A percentile compares a stretch with the other conserved stretches of the same genome.
Conservation (phyloP, 2,329 filamentous ascomycete genomes). For the Monilinia fructigena region DNA sequence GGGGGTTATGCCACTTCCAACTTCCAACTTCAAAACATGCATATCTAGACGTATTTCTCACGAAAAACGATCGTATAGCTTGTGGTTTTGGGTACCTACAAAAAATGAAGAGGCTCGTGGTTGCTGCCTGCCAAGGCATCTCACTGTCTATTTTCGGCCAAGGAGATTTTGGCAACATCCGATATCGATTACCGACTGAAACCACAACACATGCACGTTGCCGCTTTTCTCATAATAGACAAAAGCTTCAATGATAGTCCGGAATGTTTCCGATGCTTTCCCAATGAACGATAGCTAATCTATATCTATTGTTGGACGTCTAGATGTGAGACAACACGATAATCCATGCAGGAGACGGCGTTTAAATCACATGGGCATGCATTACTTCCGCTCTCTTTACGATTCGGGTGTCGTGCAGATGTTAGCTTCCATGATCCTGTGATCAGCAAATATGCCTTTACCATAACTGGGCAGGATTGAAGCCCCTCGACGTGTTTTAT, state of each 20-base stretch:
- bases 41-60: too few relatives aligned
- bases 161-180: not conserved
- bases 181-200: not conserved
- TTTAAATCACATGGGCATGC: not conserved
- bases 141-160: not conserved
- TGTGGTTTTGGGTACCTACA: not conserved
- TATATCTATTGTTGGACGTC: not conserved
- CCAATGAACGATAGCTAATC: not conserved
- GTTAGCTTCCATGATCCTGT: not conserved
- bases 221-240: not conserved
- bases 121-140: not conserved
- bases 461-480: not conserved
- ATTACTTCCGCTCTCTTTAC: not conserved
- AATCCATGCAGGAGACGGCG: not conserved
- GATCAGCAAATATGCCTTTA: not conserved
- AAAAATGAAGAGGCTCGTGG: not conserved
- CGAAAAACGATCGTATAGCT: not conserved
- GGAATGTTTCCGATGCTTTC: not conserved
- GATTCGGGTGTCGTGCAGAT: not conserved
- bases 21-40: not conserved
- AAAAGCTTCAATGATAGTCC: not conserved
- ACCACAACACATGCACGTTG: not conserved
- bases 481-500: not conserved
- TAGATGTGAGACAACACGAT: conserved; percentile 1
- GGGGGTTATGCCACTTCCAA: too few relatives aligned